phyloP scores from a whole-genome alignment of 2,329 filamentous ascomycete species.

The Aspergillus arachidicola region DNA sequence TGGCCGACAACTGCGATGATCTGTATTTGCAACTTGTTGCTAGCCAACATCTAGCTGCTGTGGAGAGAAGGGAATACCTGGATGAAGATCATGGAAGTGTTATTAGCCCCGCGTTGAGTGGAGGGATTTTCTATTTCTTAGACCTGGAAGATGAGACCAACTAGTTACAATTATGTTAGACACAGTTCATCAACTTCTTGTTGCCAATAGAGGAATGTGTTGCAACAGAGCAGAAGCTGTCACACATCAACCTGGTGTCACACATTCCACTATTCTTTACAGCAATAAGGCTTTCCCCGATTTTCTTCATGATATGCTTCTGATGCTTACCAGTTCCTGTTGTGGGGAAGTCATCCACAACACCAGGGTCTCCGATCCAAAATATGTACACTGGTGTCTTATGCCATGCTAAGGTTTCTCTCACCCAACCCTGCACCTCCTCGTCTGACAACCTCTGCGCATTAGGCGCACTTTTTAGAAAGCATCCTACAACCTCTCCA shows the following conservation, averaged over 20 bases:
- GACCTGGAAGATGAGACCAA: slow-evolving; percentile 2
- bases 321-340: slow-evolving; percentile 69
- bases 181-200: background rate
- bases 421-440: slow-evolving; percentile 62
- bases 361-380: slow-evolving; percentile 66
- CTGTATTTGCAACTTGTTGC: slow-evolving; percentile 21
- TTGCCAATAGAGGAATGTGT: background rate
- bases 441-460: slow-evolving; percentile 44
- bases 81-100: slow-evolving; percentile 38
- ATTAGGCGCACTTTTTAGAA: slow-evolving; percentile 41
- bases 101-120: slow-evolving; percentile 31
- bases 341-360: slow-evolving; percentile 56
- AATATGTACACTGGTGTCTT: slow-evolving; percentile 71
- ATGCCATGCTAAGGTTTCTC: slow-evolving; percentile 59
- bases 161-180: background rate
- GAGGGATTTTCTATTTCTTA: slow-evolving; percentile 22
- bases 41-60: slow-evolving; percentile 14
- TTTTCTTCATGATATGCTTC: slow-evolving; percentile 57
- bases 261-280: background rate
- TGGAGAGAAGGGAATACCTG: slow-evolving; percentile 26
- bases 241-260: background rate
- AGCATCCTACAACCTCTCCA: slow-evolving; percentile 56
- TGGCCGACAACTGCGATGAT: slow-evolving; percentile 30
- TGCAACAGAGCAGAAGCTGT: background rate
- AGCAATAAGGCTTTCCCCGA: slow-evolving; percentile 27